Base-by-base conservation (phyloP, 495 filamentous ascomycete species). In the Patellaria atrata region DNA sequence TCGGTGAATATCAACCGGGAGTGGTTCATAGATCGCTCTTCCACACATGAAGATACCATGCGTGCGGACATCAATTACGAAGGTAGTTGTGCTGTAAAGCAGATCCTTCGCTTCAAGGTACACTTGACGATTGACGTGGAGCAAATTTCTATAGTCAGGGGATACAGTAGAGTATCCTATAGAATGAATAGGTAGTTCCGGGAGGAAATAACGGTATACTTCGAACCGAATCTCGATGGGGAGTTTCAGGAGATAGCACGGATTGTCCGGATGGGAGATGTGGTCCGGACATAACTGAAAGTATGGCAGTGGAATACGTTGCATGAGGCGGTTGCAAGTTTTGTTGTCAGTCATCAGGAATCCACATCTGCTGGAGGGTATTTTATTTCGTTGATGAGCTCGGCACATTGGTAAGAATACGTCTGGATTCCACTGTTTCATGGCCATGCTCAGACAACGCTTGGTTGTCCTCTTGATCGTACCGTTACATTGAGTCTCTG, bases 21-120 rank as follows among this genome's bases (percentile, higher is more conserved):
- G 35, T 5, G 45, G 41, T 20, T 44, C 45, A 1, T 44, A 22
- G 5, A 48, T 32, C 4, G 40, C 27, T 14, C 45, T 18, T 1
- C 45, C 45, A 19, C 45, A 48, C 45, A 48, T 48, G 33, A 43
- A 48, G 10, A 41, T 41, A 4, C 45, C 45, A 12, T 48, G 40
- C 27, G 37, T 44, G 7, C 45, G 31, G 17, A 48, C 37, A 34
- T 48, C 45, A 29, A 48, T 43, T 0, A 15, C 30, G 28, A 48
- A 48, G 9, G 37, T 33, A 25, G 38, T 29, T 4, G 33, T 37
- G 23, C 45, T 43, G 17, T 33, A 48, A 14, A 48, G 17, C 7
- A 44, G 20, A 23, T 48, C 45, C 31, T 41, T 44, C 7, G 27
- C 35, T 22, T 48, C 45, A 8, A 24, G 28, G 19, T 37, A 29